These are phyloP conservation scores for Rhynchospora tenuis DNA, from an alignment of 176 grass and related monocot species.

Conservation along the genomic window DNA sequence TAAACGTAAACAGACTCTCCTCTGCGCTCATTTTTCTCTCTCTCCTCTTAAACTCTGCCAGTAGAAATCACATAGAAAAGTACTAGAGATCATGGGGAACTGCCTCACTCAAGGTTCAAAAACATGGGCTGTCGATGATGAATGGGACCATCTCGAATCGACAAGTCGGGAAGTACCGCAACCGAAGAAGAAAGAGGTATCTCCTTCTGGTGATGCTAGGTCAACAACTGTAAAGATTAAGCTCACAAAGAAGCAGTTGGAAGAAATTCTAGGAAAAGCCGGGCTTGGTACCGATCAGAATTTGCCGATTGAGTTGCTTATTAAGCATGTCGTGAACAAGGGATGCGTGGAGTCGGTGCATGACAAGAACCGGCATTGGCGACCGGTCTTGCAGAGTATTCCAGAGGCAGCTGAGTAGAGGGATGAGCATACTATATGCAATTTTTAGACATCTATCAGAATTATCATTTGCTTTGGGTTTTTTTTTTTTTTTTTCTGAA, in stretches of 20 bases:
- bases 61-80: background rate
- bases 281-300: background rate
- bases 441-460: background rate
- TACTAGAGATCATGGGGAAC: slow-evolving; percentile 5
- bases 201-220: background rate
- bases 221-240: slow-evolving; percentile 3
- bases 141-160: background rate
- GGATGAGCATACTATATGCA: background rate
- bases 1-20: background rate
- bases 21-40: background rate
- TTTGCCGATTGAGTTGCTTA: slow-evolving; percentile 3
- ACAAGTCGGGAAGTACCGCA: background rate
- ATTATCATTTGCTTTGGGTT: background rate
- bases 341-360: background rate
- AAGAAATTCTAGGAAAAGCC: background rate
- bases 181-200: background rate
- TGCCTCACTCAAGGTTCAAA: slow-evolving; percentile 7
- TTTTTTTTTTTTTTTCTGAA: background rate
- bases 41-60: background rate
- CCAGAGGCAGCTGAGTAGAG: background rate
- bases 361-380: background rate
- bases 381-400: slow-evolving; percentile 7
- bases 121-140: slow-evolving; percentile 13
- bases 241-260: slow-evolving; percentile 20
- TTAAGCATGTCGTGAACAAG: slow-evolving; percentile 9